Evolutionary conservation across 208 protist species (phyloP), one percentile per base, ranked within the genome.

Genomic region (Acanthamoeba lenticulata): DNA sequence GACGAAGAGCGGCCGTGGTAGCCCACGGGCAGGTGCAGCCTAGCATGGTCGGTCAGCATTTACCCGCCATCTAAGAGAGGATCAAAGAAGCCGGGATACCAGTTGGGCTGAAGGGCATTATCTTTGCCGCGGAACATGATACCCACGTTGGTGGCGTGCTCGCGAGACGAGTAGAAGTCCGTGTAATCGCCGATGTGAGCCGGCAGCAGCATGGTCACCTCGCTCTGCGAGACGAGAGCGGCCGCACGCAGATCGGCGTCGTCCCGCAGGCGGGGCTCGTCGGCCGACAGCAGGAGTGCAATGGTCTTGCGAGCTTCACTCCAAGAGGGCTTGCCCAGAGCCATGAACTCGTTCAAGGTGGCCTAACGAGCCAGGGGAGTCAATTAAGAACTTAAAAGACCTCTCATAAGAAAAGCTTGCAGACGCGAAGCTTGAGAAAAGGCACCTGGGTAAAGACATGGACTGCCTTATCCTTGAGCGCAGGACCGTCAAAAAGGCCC

Each of bases 91-190:
- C n/a, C 29, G 49, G 69, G 4, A 21, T 52, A 89, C 98, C 98
- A 98, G 96, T 99, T 98, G 65, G 96, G 96, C 86, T 96, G 27
- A 9, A 99, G 95, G 15, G 98, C 96, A 72, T 98, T 98, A 6
- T 97, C 95, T n/a, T 67, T 52, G 36, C 94, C 95, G 72, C 98
- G 97, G 95, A 99, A 99, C 96, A 99, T 98, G 36, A 86, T 98
- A 79, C 98, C 98, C 36, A 99, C 96, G 95, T 99, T 99, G 38
- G 96, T 98, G 21, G 98, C 98, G 90, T 99, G 98, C 32, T 98
- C 96, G 21, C 94, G 94, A 2, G 96, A 98, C 17, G 97, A 96
- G 95, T 99, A 99, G 57, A 99, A 99, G 95, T 99, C 98, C 40
- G 98, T 99, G 96, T 99, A 99, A 95, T 99, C 98, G 47, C 98